These are phyloP conservation scores for Tolypocladium endophyticum DNA, from an alignment of 2,329 filamentous ascomycete species.

Conservation along the genomic window DNA sequence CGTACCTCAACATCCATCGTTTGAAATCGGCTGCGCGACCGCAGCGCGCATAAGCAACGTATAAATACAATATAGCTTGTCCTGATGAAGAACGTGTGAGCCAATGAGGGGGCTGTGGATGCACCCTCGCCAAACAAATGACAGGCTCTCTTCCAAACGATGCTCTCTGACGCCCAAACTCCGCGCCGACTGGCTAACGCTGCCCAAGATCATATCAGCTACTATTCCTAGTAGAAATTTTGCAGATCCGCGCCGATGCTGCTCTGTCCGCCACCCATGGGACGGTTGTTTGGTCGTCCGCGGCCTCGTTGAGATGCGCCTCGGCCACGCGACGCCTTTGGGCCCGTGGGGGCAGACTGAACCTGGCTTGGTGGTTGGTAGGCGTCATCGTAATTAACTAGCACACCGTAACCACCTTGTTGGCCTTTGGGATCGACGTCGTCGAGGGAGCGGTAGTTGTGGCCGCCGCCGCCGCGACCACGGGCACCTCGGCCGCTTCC, in stretches of 20 bases:
- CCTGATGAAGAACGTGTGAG: background rate
- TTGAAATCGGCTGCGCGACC: background rate
- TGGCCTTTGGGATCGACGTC: constrained; percentile 45
- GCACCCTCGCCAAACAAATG: background rate
- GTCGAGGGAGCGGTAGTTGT: constrained; percentile 56
- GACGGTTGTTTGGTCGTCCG: constrained; percentile 10
- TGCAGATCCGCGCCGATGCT: constrained; percentile 23
- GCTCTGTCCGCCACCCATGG: constrained; percentile 13
- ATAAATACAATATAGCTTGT: background rate
- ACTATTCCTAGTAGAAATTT: constrained; percentile 25
- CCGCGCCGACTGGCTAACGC: background rate
- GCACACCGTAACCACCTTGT: constrained; percentile 28
- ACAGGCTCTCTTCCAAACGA: background rate
- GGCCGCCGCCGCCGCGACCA: constrained; percentile 36
- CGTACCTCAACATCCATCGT: background rate
- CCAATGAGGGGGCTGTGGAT: background rate
- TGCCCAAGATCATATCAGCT: background rate
- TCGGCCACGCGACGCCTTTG: background rate
- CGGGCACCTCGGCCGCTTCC: constrained; percentile 32
- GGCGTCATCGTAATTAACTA: constrained; percentile 38
- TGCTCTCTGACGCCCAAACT: background rate
- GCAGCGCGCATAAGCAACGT: background rate
- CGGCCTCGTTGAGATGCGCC: constrained; percentile 1
- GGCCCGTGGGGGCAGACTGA: constrained; percentile 8
- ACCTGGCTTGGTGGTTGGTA: constrained; percentile 14